Evolutionary conservation across 164 flowering plant species (phyloP).

Genomic region (Paratinospora sagittata): DNA sequence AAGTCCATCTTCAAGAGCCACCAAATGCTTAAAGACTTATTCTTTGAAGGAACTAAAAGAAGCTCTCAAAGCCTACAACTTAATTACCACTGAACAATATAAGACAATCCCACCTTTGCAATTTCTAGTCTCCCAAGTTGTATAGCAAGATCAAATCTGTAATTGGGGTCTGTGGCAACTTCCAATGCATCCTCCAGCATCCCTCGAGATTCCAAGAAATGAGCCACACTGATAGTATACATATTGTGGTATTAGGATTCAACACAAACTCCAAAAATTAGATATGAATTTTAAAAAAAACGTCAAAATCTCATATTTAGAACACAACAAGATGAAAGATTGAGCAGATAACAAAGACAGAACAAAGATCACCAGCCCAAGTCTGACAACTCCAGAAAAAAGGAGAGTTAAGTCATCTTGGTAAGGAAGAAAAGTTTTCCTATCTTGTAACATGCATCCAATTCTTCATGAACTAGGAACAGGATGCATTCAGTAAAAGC

Average conservation of each 20-base stretch:
- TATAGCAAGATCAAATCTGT: constrained; percentile 90
- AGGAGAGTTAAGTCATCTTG: too few relatives aligned
- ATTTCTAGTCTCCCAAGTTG: constrained; percentile 83
- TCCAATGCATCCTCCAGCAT: constrained; percentile 93
- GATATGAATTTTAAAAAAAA: constrained; percentile 1
- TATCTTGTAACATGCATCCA: too few relatives aligned
- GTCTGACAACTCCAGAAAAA: not conserved
- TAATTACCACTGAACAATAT: not conserved
- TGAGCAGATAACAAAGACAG: not conserved
- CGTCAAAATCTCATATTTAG: not conserved
- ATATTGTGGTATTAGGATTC: constrained; percentile 4
- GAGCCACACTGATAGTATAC: constrained; percentile 62
- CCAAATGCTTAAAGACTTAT: not conserved
- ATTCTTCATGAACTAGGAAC: too few relatives aligned
- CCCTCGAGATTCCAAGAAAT: constrained; percentile 93
- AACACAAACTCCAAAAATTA: not conserved
- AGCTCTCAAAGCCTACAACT: not conserved
- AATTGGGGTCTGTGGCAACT: constrained; percentile 96
- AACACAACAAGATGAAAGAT: too few relatives aligned
- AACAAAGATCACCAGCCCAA: not conserved
- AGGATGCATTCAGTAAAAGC: not conserved
- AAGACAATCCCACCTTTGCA: constrained; percentile 58
- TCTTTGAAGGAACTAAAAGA: not conserved
- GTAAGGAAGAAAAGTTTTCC: too few relatives aligned
- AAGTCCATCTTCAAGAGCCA: not conserved